A percentile compares a stretch with the other conserved stretches of the same genome.
These are phyloP conservation scores for Tolypocladium capitatum DNA, from an alignment of 2,329 filamentous ascomycete species.

Conservation along the genomic window DNA sequence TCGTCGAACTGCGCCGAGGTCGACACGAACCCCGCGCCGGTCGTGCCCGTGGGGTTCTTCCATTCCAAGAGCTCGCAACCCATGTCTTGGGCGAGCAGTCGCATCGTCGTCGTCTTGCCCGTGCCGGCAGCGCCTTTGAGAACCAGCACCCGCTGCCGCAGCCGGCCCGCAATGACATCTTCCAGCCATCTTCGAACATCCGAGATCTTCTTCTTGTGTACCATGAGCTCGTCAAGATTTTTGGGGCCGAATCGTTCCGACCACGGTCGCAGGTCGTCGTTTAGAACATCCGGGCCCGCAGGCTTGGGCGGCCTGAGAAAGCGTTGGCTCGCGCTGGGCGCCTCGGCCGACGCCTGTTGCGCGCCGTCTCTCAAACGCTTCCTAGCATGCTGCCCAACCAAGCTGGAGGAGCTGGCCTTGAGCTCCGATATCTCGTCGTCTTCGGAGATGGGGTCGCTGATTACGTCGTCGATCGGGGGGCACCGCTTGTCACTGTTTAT, in stretches of 20 bases:
- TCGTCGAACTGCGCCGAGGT: constrained; percentile 78
- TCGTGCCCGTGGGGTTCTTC: constrained; percentile 63
- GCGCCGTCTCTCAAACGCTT: constrained; percentile 34
- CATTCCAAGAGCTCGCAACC: constrained; percentile 72
- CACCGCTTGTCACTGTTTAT: constrained; percentile 14
- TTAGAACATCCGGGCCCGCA: constrained; percentile 12
- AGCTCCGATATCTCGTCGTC: constrained; percentile 42
- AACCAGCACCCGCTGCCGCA: constrained; percentile 62
- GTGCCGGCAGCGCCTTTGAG: constrained; percentile 84
- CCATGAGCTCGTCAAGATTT: constrained; percentile 71
- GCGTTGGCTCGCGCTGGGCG: constrained; percentile 30
- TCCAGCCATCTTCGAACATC: constrained; percentile 79
- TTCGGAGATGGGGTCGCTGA: constrained; percentile 46
- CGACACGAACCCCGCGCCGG: constrained; percentile 51
- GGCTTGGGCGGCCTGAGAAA: constrained; percentile 34
- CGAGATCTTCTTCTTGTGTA: constrained; percentile 86
- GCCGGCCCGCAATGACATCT: constrained; percentile 51
- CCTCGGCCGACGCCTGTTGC: constrained; percentile 9
- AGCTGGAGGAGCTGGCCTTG: constrained; percentile 36
- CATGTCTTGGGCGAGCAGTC: constrained; percentile 65
- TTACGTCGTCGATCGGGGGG: constrained; percentile 31
- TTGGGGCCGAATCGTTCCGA: constrained; percentile 68
- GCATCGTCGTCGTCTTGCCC: constrained; percentile 82
- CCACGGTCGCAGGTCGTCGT: constrained; percentile 63
- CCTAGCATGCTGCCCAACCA: constrained; percentile 41